These are phyloP conservation scores for Camellia oleifera DNA, from an alignment of 179 eudicot genomes.

Conservation along the genomic window DNA sequence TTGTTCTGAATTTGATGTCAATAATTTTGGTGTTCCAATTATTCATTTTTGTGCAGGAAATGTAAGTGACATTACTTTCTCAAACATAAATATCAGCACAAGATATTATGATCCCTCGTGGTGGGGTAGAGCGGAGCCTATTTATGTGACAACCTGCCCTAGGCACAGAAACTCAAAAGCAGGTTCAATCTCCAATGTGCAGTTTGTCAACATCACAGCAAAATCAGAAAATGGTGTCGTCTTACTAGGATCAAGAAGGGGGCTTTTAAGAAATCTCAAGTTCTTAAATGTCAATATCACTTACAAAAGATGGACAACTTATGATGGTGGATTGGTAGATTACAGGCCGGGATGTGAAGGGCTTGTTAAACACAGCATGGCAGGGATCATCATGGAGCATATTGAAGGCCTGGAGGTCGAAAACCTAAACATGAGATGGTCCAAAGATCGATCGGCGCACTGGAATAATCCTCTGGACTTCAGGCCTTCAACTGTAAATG, in stretches of 20 bases:
- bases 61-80: slow-evolving; percentile 75
- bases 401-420: slow-evolving; percentile 60
- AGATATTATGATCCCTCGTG: slow-evolving; percentile 90
- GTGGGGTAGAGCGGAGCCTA: slow-evolving; percentile 99
- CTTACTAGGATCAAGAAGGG: slow-evolving; percentile 71
- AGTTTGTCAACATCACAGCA: slow-evolving; percentile 75
- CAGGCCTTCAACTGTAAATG: slow-evolving; percentile 76
- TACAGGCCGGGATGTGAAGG: slow-evolving; percentile 94
- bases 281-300: slow-evolving; percentile 56
- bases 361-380: slow-evolving; percentile 68
- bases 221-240: slow-evolving; percentile 90
- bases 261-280: slow-evolving; percentile 46
- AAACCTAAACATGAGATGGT: slow-evolving; percentile 75
- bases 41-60: slow-evolving; percentile 52
- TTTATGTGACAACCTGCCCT: slow-evolving; percentile 90
- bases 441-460: slow-evolving; percentile 34
- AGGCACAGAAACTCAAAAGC: slow-evolving; percentile 42
- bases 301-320: slow-evolving; percentile 78
- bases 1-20: background rate
- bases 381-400: slow-evolving; percentile 83
- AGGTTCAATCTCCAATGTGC: slow-evolving; percentile 72
- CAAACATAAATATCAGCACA: slow-evolving; percentile 88
- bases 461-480: slow-evolving; percentile 91
- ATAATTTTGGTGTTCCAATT: background rate
- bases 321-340: slow-evolving; percentile 71